Base-by-base conservation (phyloP, 2,329 filamentous ascomycete species). In the Gliomastix tumulicola region DNA sequence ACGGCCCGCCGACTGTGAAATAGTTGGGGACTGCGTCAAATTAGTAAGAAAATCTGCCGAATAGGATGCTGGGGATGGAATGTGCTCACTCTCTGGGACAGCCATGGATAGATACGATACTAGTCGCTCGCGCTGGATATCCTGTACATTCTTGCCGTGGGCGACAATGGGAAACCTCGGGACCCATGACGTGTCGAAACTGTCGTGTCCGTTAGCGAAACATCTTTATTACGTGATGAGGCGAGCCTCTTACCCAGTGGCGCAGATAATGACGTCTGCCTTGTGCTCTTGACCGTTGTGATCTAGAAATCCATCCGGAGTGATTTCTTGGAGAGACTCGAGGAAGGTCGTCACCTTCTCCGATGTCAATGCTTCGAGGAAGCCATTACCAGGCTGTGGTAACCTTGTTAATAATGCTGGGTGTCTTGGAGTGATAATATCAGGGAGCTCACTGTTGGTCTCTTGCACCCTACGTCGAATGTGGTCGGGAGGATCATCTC, bases 181-280 rank as follows among this genome's bases (percentile, higher is more conserved):
- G 5, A 58, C 48, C 48, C 71, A 74, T 2, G 65, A 70, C 16
- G 63, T 63, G 44, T 74, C 64, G 45, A 73, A 75, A 4, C 71
- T 27, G 5, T 5, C 4, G 4, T 11, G 5, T 27, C n/a, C n/a
- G 23, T 27, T 27, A 27, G 23, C 11, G 22, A 9, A 9, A 25
- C 9, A n/a, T 25, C 22, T 9, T 9, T n/a, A 9, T 25, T 9
- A 25, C 9, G 9, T 9, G 9, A 9, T 9, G n/a, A 25, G 22
- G 9, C 9, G 9, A 25, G 22, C 9, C 23, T 27, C 23, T 25
- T n/a, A 27, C 23, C 23, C 70, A 1, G 70, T 74, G 21, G 71
- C 71, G 43, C 71, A 74, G 35, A 77, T 57, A 21, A 78, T 67
- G 19, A 61, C 63, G 45, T 79, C 75, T 13, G 75, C 62, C 34